Evolutionary conservation across 2,329 filamentous ascomycete genomes (phyloP), one percentile per base, ranked within the genome.

Genomic region (Penicillium sp.): DNA sequence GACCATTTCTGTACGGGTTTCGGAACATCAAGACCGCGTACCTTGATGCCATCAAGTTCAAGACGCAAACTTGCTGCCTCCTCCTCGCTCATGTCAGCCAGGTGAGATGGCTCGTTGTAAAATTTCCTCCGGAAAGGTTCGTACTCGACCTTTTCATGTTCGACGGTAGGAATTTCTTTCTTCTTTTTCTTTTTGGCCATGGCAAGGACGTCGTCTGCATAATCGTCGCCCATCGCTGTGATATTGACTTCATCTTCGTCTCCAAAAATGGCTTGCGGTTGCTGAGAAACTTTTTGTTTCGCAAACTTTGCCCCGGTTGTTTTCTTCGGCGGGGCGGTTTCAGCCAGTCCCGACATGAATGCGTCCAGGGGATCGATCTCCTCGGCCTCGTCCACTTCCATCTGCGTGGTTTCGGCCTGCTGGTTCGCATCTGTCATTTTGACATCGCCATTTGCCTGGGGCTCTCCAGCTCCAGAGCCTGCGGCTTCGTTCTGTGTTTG

Each of bases 1-100:
- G 90, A 89, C 86, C 89, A 98, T 64, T 94, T 95, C 56, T 87
- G 84, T 7, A 98, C 89, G 3, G 92, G 92, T 55, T 89, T 94
- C 1, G 92, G 92, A 3, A 93, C 81, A 54, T 95, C 79, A 50
- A 87, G 80, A 44, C 89, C 88, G 42, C 83, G 80, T 28, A 96
- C 86, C 61, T 95, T 95, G 67, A 98, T 96, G 32, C 88, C 90
- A 60, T 96, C 92, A 18, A 98, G 73, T 61, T 96, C 88, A 42
- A 90, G 69, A 32, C 92, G 80, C 37, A 98, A 65, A 49, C 85
- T 84, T 29, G 80, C 77, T 38, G 93, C 77, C 52, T 96, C 89
- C 39, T 84, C 85, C 48, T 93, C 84, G 2, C 80, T 87, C 76
- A 96, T 82, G 30, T 84, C 77, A 33, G 80, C 76, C 45, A 96